These are phyloP conservation scores for Neurospora sp. DNA, from an alignment of 2,329 filamentous ascomycete genomes.

Conservation along the genomic window DNA sequence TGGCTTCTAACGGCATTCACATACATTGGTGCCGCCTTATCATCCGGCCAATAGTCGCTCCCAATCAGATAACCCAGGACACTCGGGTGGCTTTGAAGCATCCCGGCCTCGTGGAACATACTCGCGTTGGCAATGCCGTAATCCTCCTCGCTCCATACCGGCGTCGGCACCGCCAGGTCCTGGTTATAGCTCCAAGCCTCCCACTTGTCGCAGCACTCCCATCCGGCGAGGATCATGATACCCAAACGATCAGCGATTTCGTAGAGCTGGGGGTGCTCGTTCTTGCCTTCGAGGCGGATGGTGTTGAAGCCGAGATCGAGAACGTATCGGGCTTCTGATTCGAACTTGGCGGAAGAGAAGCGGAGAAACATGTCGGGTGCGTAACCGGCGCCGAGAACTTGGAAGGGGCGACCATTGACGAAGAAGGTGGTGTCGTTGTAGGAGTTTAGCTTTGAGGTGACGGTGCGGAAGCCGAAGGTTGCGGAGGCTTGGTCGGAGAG, in stretches of 20 bases:
- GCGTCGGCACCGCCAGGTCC: conserved; percentile 31
- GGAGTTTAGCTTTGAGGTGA: conserved; percentile 39
- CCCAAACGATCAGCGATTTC: conserved; percentile 48
- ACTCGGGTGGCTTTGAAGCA: conserved; percentile 51
- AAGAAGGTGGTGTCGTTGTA: conserved; percentile 45
- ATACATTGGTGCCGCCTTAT: conserved; percentile 44
- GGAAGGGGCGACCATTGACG: conserved; percentile 48
- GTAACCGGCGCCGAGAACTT: conserved; percentile 52
- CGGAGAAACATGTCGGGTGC: conserved; percentile 52
- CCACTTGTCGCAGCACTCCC: conserved; percentile 63
- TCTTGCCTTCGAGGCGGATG: conserved; percentile 53
- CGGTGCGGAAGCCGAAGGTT: conserved; percentile 44
- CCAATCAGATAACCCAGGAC: conserved; percentile 50
- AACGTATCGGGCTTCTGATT: conserved; percentile 39
- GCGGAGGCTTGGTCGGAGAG: conserved; percentile 25
- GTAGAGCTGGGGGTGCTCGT: conserved; percentile 53
- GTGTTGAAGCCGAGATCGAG: conserved; percentile 55
- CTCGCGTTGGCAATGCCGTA: conserved; percentile 43
- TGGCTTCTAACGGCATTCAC: conserved; percentile 36
- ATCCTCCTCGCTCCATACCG: conserved; percentile 40
- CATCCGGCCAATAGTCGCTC: conserved; percentile 55
- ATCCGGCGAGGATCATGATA: conserved; percentile 52
- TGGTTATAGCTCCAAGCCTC: conserved; percentile 54
- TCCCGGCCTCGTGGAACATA: conserved; percentile 49
- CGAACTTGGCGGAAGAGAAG: conserved; percentile 39